Conservation (phyloP, 208 protist species). For the Acanthamoeba triangularis region DNA sequence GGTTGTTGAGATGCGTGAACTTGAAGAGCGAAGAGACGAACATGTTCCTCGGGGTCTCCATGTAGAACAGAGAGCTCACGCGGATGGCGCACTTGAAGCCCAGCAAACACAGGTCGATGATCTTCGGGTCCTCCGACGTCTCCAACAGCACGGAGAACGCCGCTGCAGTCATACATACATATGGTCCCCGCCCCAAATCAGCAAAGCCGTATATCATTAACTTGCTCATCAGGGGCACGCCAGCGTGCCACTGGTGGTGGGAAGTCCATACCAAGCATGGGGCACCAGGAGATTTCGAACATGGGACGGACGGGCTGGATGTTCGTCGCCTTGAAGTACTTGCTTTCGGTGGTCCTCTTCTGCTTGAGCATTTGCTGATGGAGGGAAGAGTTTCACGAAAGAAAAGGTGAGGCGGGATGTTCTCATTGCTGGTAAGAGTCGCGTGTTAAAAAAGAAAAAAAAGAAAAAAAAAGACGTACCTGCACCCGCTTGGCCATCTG, state of each 20-base stretch:
- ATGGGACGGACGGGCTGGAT: constrained; percentile 90
- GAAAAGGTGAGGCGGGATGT: neutral
- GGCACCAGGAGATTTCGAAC: constrained; percentile 90
- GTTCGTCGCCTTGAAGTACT: constrained; percentile 83
- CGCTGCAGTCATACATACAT: neutral
- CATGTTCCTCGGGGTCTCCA: constrained; percentile 89
- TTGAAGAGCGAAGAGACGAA: constrained; percentile 92
- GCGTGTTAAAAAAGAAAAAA: neutral
- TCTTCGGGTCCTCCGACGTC: constrained; percentile 80
- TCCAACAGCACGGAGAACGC: constrained; percentile 85
- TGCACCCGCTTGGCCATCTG: constrained; percentile 53
- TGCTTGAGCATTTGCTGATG: constrained; percentile 72
- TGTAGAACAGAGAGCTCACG: constrained; percentile 87
- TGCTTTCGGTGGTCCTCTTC: constrained; percentile 26
- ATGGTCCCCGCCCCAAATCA: neutral
- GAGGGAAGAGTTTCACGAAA: too few species aligned
- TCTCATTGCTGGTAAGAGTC: too few species aligned
- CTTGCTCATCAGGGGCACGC: neutral
- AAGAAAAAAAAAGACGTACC: neutral
- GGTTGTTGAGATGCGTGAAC: constrained; percentile 89
- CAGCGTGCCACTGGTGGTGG: neutral
- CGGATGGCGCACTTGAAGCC: constrained; percentile 90
- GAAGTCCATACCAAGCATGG: constrained; percentile 82
- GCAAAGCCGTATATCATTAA: neutral
- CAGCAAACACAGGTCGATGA: constrained; percentile 90